Conservation (phyloP, 805 yeast genomes). For the Wickerhamomyces ciferrii region DNA sequence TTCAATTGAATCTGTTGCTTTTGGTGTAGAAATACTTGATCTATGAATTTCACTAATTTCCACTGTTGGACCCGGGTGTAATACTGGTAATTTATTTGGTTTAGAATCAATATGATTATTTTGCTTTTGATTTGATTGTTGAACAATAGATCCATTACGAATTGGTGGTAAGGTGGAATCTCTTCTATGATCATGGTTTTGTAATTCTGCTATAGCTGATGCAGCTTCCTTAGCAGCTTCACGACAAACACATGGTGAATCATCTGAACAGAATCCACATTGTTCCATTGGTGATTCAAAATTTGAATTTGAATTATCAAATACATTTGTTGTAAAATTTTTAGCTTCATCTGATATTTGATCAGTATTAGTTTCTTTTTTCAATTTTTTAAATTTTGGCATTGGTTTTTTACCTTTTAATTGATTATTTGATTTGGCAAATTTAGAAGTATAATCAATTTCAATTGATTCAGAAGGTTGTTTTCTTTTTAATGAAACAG, state of each 20-base stretch:
- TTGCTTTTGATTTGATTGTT: background rate
- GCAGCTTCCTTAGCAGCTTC: constrained; percentile 52
- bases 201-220: constrained; percentile 26
- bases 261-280: constrained; percentile 93
- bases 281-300: constrained; percentile 56
- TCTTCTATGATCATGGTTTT: constrained; percentile 15
- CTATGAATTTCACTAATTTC: constrained; percentile 35
- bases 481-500: constrained; percentile 52
- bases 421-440: constrained; percentile 22
- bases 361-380: constrained; percentile 4
- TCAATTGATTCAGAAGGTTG: constrained; percentile 28
- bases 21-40: constrained; percentile 22
- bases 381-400: constrained; percentile 18
- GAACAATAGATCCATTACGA: constrained; percentile 6
- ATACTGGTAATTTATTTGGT: constrained; percentile 42
- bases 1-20: constrained; percentile 4
- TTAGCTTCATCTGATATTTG: constrained; percentile 1
- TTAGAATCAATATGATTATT: background rate
- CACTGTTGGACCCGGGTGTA: constrained; percentile 60
- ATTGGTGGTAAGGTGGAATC: constrained; percentile 38
- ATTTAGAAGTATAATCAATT: constrained; percentile 54
- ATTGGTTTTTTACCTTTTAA: constrained; percentile 18
- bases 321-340: constrained; percentile 13
- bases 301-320: constrained; percentile 24
- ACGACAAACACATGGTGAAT: constrained; percentile 87